Percentiles rank a stretch among this genome's conserved stretches.
These are phyloP conservation scores for Vaccinium corymbosum DNA, from an alignment of 148 eudicot species.

Conservation along the genomic window DNA sequence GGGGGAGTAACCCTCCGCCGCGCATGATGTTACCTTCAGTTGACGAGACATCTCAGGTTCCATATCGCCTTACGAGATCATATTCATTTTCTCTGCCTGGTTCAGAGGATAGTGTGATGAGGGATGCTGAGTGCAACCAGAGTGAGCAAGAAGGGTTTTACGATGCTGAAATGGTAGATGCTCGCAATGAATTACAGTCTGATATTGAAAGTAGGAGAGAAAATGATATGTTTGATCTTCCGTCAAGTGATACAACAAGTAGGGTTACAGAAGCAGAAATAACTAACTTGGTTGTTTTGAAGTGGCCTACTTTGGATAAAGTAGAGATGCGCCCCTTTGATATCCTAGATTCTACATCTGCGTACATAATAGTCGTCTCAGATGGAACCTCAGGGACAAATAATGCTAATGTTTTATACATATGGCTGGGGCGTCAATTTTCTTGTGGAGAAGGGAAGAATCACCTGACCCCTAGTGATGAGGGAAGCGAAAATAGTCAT, in stretches of 20 bases:
- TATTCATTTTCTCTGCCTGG: slow-evolving; percentile 61
- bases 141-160: slow-evolving; percentile 16
- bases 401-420: slow-evolving; percentile 14
- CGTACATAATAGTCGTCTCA: slow-evolving; percentile 1
- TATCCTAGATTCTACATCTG: slow-evolving; percentile 15
- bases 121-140: slow-evolving; percentile 23
- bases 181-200: slow-evolving; percentile 17
- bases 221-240: neutral
- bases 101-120: slow-evolving; percentile 33
- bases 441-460: neutral
- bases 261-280: slow-evolving; percentile 13
- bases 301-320: slow-evolving; percentile 20
- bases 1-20: slow-evolving; percentile 53
- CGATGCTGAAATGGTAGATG: slow-evolving; percentile 27
- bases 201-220: slow-evolving; percentile 3
- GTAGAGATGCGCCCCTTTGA: slow-evolving; percentile 9
- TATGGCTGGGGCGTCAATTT: slow-evolving; percentile 18
- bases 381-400: neutral
- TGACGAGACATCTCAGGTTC: slow-evolving; percentile 36
- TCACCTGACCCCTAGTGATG: neutral
- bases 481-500: neutral
- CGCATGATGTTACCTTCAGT: slow-evolving; percentile 38
- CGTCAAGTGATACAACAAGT: slow-evolving; percentile 14
- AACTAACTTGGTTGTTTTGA: slow-evolving; percentile 18
- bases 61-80: slow-evolving; percentile 44